Base-by-base conservation (phyloP, 495 filamentous ascomycete genomes). In the Polyplosphaeria fusca region DNA sequence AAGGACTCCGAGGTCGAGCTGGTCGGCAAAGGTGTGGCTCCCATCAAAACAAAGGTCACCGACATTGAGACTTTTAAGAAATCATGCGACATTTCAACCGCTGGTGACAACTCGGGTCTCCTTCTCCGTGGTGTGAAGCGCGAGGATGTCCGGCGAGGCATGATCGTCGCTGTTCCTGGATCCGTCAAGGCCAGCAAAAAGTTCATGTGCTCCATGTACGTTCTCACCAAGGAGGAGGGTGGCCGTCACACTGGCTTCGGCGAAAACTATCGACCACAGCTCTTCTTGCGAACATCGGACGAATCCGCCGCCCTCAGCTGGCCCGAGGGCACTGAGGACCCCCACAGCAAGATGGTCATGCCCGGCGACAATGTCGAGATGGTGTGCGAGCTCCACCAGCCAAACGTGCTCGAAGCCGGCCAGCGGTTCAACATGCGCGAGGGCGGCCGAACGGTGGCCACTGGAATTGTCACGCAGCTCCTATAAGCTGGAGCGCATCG, bases 51-150 rank as follows among this genome's bases (percentile, higher is more conserved):
- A 70, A 97, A 96, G 79, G 91, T 98, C 54, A 98, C 93, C 67
- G 93, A 97, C 68, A 96, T 97, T 69, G 93, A 98, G 79, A 97
- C 91, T 55, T 98, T 98, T 82, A 94, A 97, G 82, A 98, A 98
- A 80, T 89, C 88, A 43, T 95, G 91, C 74, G 89, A 93, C 47
- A 89, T 95, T 74, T 89, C 89, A 56, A 81, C 85, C 56, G 93
- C 93, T 49, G 93, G 93, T 68, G 93, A 98, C 77, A 97, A 95
- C 83, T 93, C 92, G n/a, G 93, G 93, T 70, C 86, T 98, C 19
- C 82, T 98, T 20, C 86, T 98, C 71, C 88, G 93, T 73, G 89
- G 93, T 79, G 73, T 97, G 68, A 87, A 87, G 73, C 88, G 93
- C 68, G 94, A 97, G 74, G 94, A 98, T 66, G 76, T 98, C 65